A percentile compares a stretch with the other conserved stretches of the same genome.
These are phyloP conservation scores for Porodaedalea pini DNA, from an alignment of 1,284 basidiomycete genomes.

Conservation along the genomic window DNA sequence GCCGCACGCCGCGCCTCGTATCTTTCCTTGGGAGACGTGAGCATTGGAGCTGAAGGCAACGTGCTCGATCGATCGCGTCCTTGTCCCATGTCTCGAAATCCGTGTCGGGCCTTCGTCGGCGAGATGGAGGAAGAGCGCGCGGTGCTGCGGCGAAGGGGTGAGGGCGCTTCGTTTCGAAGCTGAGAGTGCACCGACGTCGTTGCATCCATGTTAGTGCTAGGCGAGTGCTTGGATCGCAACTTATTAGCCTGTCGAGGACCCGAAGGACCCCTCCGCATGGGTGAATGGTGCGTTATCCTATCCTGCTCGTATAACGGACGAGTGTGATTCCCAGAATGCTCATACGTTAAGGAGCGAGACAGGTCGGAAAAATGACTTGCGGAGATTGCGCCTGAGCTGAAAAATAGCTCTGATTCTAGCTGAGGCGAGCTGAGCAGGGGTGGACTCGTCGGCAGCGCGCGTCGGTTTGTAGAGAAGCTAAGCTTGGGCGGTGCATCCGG, in stretches of 20 bases:
- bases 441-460: slow-evolving; percentile 16
- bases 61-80: slow-evolving; percentile 1
- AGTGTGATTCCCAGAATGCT: neutral
- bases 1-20: slow-evolving; percentile 13
- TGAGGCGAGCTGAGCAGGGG: slow-evolving; percentile 11
- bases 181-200: neutral
- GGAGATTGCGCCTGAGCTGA: neutral
- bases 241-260: slow-evolving; percentile 14
- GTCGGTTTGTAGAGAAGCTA: neutral
- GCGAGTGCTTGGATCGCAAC: neutral
- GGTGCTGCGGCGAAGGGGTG: neutral
- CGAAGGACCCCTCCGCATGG: neutral
- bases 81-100: neutral
- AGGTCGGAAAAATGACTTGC: neutral
- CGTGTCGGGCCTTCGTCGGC: neutral
- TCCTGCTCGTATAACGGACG: neutral
- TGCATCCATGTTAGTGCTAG: neutral
- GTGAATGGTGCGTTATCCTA: neutral
- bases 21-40: slow-evolving; percentile 13
- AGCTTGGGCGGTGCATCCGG: neutral
- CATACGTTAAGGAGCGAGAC: neutral
- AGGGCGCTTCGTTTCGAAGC: neutral
- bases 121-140: slow-evolving; percentile 1
- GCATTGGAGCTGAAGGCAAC: neutral
- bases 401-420: slow-evolving; percentile 16